phyloP scores from a whole-genome alignment of 2,329 filamentous ascomycete species.

The Colletotrichum agaves region DNA sequence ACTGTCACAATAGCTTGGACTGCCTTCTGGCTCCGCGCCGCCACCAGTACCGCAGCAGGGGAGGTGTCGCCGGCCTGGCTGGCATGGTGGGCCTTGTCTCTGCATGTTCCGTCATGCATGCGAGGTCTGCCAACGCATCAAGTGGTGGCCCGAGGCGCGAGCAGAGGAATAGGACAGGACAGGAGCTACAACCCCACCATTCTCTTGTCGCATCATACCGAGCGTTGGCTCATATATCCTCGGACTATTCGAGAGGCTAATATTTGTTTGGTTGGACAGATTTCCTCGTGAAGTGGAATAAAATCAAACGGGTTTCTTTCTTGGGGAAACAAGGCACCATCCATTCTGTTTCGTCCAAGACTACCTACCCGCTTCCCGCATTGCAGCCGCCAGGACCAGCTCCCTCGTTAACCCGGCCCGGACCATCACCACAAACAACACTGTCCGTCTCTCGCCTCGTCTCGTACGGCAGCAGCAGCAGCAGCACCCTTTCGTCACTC shows the following conservation, averaged over 20 bases:
- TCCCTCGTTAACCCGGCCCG: not conserved
- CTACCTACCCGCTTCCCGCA: constrained; percentile 46
- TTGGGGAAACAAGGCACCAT: constrained; percentile 45
- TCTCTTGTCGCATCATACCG: constrained; percentile 49
- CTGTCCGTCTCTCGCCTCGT: constrained; percentile 7
- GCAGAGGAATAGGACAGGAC: constrained; percentile 41
- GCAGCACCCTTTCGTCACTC: constrained; percentile 43
- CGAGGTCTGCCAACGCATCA: constrained; percentile 58
- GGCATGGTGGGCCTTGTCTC: constrained; percentile 57
- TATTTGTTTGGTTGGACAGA: constrained; percentile 56
- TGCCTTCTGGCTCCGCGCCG: constrained; percentile 38
- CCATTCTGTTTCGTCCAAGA: constrained; percentile 48
- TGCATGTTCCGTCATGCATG: constrained; percentile 72
- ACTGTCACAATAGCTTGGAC: constrained; percentile 43
- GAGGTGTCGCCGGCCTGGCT: constrained; percentile 52
- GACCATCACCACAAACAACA: not conserved
- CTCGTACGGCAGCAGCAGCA: constrained; percentile 28
- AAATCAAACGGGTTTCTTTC: constrained; percentile 45
- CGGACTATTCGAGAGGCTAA: constrained; percentile 48
- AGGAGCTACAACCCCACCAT: constrained; percentile 41
- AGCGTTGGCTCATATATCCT: constrained; percentile 51
- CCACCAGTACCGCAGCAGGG: constrained; percentile 41
- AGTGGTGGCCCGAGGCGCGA: constrained; percentile 57
- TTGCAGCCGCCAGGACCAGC: constrained; percentile 38
- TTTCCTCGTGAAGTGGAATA: constrained; percentile 42